Evolutionary conservation across 345 rosid genomes (phyloP).

Genomic region (Bretschneidera sinensis): DNA sequence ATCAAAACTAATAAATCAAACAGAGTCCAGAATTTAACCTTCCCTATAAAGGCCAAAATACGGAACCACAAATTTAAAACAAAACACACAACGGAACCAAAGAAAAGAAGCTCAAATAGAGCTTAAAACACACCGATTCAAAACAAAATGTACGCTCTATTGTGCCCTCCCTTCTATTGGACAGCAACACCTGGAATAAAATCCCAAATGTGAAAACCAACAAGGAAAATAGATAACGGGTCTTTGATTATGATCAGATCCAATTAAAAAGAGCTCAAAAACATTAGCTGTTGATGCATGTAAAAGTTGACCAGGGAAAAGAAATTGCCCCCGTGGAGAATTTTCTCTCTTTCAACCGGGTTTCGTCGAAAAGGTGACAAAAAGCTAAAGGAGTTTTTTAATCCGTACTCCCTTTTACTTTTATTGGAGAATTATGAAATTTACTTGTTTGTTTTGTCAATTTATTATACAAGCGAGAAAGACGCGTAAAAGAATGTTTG

Average conservation of each 20-base stretch:
- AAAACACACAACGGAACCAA: not conserved
- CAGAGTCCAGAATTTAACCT: conserved; percentile 14
- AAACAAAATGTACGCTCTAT: too few relatives aligned
- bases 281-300: not conserved
- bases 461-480: not conserved
- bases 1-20: conserved; percentile 1
- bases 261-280: conserved; percentile 3
- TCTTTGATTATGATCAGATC: not conserved
- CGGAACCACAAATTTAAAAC: conserved; percentile 8
- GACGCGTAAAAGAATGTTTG: not conserved
- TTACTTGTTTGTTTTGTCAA: too few relatives aligned
- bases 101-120: not conserved
- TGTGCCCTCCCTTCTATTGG: too few relatives aligned
- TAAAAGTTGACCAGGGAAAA: not conserved
- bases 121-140: not conserved
- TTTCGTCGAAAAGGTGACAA: conserved; percentile 18
- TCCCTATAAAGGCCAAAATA: conserved; percentile 6
- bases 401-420: not conserved
- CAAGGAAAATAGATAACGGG: not conserved
- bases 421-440: not conserved
- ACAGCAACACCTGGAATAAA: not conserved
- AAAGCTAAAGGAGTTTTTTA: not conserved
- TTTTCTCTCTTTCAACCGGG: not conserved
- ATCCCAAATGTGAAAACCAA: not conserved
- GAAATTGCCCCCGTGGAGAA: not conserved